Evolutionary conservation across 768 basidiomycete genomes (phyloP), one percentile per base, ranked within the genome.

Genomic region (Ramaria sp.): DNA sequence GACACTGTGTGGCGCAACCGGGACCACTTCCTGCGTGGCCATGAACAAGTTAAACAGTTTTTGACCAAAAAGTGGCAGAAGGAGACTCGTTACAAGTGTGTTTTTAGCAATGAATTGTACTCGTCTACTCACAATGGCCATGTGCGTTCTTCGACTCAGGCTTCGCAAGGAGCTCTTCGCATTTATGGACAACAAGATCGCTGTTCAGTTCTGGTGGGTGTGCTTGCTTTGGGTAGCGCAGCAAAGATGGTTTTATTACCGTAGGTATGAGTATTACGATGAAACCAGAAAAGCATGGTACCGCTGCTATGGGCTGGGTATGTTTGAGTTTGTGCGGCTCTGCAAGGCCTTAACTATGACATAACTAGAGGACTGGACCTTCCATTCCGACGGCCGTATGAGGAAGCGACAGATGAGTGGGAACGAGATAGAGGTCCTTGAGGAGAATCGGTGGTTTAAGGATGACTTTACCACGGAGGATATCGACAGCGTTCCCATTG

Each of bases 1-100:
- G 75, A 79, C 63, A 75, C 74, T 4, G 67, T 76, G 62, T 82
- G 80, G 81, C 68, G 81, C 22, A 83, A 83, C 67, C 70, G 81
- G 34, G 75, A 75, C 63, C 57, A 65, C 17, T 83, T 83, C 65
- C 62, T 77, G 59, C 56, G 59, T 34, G 80, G 80, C 0, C 68
- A 70, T 24, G 69, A 68, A 5, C 71, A 72, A 50, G 74, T 81
- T 50, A 70, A 73, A 57, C 59, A 63, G 46, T 80, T 81, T 67
- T 62, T 82, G 42, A 70, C 66, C 17, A 66, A 69, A 58, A 83
- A 82, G 61, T 83, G 80, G 80, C 62, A 66, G 41, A 72, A 69
- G 57, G 80, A 83, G 66, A 70, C 71, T 45, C 67, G 71, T 38
- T 83, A 83, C 65, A 65, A 69, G 47, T 63, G 27, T n/a, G 57